phyloP scores from a whole-genome alignment of 805 yeast species.

The Zygotorulaspora sp. region DNA sequence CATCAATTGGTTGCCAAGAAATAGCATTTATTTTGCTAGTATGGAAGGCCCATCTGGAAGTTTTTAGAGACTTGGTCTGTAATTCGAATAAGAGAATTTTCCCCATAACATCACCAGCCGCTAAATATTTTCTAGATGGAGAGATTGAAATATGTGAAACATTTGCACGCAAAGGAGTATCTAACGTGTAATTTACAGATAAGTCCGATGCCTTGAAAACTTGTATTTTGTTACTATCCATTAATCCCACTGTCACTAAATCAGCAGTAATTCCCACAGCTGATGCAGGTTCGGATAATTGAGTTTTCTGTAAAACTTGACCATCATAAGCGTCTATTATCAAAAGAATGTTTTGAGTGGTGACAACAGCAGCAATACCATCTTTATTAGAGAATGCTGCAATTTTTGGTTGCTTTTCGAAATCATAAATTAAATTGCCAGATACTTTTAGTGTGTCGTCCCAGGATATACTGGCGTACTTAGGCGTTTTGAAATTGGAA shows the following conservation, averaged over 20 bases:
- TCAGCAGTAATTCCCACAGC: conserved; percentile 44
- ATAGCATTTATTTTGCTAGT: conserved; percentile 75
- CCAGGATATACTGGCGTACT: conserved; percentile 71
- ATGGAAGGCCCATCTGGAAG: conserved; percentile 96
- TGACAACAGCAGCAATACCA: conserved; percentile 41
- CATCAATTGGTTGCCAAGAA: conserved; percentile 51
- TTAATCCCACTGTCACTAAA: conserved; percentile 48
- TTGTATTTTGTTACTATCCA: conserved; percentile 37
- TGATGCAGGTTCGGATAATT: conserved; percentile 40
- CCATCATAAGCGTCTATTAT: conserved; percentile 36
- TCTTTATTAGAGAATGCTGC: conserved; percentile 38
- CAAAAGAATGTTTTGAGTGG: conserved; percentile 41
- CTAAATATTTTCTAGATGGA: conserved; percentile 61
- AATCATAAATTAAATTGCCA: conserved; percentile 23
- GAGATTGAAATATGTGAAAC: conserved; percentile 66
- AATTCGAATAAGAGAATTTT: conserved; percentile 72
- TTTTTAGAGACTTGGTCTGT: conserved; percentile 50
- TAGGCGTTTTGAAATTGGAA: conserved; percentile 29
- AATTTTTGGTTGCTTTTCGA: conserved; percentile 49
- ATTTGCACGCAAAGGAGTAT: conserved; percentile 49
- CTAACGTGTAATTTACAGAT: conserved; percentile 34
- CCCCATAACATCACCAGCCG: conserved; percentile 84
- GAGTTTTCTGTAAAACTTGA: conserved; percentile 25
- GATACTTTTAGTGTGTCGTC: conserved; percentile 63
- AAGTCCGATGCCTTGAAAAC: conserved; percentile 39